A percentile compares a stretch with the other conserved stretches of the same genome.
These are phyloP conservation scores for Lizanozyma gosingica DNA, from an alignment of 1,139 yeast species.

Conservation along the genomic window DNA sequence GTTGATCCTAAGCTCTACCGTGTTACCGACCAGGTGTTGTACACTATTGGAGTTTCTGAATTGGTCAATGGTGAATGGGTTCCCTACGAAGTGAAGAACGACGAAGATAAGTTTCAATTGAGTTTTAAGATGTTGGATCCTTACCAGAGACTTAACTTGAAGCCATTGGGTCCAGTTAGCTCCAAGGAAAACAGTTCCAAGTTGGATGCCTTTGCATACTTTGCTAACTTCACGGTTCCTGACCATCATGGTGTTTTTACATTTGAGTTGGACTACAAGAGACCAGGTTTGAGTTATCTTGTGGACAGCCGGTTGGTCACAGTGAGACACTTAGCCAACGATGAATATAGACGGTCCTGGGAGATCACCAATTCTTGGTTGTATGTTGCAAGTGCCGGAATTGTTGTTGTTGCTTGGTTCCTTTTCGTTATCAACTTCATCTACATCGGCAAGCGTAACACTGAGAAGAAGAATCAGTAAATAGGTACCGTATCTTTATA, in stretches of 20 bases:
- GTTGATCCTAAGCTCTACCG: conserved; percentile 44
- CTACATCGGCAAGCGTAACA: conserved; percentile 29
- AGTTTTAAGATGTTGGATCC: conserved; percentile 92
- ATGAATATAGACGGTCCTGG: conserved; percentile 92
- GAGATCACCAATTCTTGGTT: conserved; percentile 92
- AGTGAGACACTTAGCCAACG: conserved; percentile 90
- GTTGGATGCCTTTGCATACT: conserved; percentile 29
- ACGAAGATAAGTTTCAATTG: conserved; percentile 60
- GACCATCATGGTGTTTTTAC: conserved; percentile 98
- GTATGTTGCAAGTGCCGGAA: conserved; percentile 60
- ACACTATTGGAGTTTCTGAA: conserved; percentile 59
- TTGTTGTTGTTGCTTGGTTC: conserved; percentile 72
- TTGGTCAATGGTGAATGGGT: conserved; percentile 57
- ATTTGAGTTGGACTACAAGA: conserved; percentile 67
- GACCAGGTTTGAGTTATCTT: conserved; percentile 69
- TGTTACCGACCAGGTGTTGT: conserved; percentile 59
- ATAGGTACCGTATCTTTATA: too few species aligned
- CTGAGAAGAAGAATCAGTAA: conserved; percentile 19
- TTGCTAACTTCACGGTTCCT: conserved; percentile 58
- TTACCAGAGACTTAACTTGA: conserved; percentile 68
- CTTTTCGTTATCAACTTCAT: conserved; percentile 62
- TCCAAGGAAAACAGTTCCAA: conserved; percentile 38
- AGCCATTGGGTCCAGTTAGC: conserved; percentile 32
- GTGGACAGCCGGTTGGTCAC: conserved; percentile 65
- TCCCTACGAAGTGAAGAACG: conserved; percentile 43